These are phyloP conservation scores for Coemansia sp. DNA, from an alignment of 192 early-diverging fungal genomes.

Conservation along the genomic window DNA sequence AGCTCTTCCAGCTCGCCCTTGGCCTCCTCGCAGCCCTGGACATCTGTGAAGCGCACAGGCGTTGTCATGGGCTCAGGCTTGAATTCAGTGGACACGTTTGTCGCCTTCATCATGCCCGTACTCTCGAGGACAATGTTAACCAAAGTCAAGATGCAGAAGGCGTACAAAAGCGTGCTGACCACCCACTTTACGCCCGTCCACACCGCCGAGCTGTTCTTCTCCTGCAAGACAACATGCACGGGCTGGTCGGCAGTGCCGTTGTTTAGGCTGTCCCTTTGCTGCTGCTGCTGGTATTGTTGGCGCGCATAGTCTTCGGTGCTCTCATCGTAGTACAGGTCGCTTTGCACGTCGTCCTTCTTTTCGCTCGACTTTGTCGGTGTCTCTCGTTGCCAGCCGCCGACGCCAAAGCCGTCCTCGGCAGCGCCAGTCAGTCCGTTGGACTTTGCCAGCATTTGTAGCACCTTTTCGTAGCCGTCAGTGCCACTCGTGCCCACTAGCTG, in stretches of 20 bases:
- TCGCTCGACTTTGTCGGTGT: neutral
- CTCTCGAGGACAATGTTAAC: constrained; percentile 71
- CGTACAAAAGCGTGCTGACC: constrained; percentile 47
- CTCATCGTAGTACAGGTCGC: constrained; percentile 27
- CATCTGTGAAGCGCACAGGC: constrained; percentile 84
- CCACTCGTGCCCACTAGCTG: constrained; percentile 36
- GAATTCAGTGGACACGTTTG: constrained; percentile 31
- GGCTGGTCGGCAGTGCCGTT: constrained; percentile 34
- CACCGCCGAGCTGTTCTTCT: constrained; percentile 30
- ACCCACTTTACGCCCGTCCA: constrained; percentile 48
- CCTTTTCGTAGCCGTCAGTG: constrained; percentile 35
- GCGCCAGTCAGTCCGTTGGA: constrained; percentile 13
- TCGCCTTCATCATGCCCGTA: constrained; percentile 68
- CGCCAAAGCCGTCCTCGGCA: constrained; percentile 1
- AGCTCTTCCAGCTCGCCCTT: constrained; percentile 97
- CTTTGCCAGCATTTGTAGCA: constrained; percentile 49
- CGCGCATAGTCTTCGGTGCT: constrained; percentile 14
- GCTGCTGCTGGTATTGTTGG: constrained; percentile 11
- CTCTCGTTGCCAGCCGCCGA: constrained; percentile 9
- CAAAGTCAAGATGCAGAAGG: constrained; percentile 72
- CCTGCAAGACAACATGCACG: constrained; percentile 44
- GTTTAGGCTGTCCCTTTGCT: neutral
- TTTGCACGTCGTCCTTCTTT: constrained; percentile 10
- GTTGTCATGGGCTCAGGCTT: constrained; percentile 41
- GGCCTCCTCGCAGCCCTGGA: constrained; percentile 97